Evolutionary conservation across 2,329 filamentous ascomycete species (phyloP), one percentile per base, ranked within the genome.

Genomic region (Phoma herbarum): DNA sequence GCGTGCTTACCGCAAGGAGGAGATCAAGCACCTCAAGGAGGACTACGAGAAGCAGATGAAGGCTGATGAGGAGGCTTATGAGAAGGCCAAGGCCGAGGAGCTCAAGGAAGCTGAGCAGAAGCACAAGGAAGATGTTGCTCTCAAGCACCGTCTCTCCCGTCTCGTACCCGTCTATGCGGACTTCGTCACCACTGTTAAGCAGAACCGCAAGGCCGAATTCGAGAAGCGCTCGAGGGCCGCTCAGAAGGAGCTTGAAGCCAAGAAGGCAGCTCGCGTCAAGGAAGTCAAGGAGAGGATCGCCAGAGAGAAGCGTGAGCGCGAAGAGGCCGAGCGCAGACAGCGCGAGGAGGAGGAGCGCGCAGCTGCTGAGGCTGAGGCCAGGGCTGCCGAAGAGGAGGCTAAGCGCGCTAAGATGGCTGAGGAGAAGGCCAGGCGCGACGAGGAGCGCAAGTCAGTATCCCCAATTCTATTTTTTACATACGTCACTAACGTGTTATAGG

Each of bases 1-100:
- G 83, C 91, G 95, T 82, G 95, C 95, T 35, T 96, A 96, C 86
- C 90, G 95, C 72, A 92, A 94, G 78, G 95, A 98, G 81, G 95
- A 99, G 80, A 82, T 90, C 73, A 97, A 97, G 86, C 94, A 97
- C 80, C 83, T 98, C 59, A 83, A 88, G 57, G 88, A 89, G 49
- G 95, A 99, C 74, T 97, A 96, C 74, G 90, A 91, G 64, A 84
- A 83, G 69, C 95, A 99, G 81, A 88, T 89, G 75, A 86, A 93
- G 74, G 83, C 80, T 57, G 95, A 99, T 74, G 78, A 89, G 64
- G 88, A 87, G 55, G 87, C 92, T 39, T 96, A 97, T 76, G 92
- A 98, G 73, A 83, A 86, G 73, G 84, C 86, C 69, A 96, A 91
- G 82, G 83, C 82, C 22, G 87, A 96, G 79, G 93, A 90, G 5